Evolutionary conservation across 768 basidiomycete species (phyloP), one percentile per base, ranked within the genome.

Genomic region (Dioszegia aurantiaca): DNA sequence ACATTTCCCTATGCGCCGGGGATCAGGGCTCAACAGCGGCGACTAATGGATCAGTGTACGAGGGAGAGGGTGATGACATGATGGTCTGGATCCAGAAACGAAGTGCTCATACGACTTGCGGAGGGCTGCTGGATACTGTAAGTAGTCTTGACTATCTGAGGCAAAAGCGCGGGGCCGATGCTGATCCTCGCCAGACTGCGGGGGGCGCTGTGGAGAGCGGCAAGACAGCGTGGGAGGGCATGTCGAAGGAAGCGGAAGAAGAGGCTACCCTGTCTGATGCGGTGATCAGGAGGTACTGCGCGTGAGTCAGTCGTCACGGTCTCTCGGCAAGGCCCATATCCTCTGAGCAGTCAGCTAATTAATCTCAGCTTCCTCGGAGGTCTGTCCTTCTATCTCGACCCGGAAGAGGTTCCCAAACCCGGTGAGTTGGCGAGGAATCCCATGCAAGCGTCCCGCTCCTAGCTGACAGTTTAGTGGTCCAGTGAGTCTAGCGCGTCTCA

Each of bases 21-120:
- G 8, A 11, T 17, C 14, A 11, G n/a, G n/a, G n/a, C n/a, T n/a
- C n/a, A n/a, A n/a, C n/a, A n/a, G n/a, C n/a, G n/a, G n/a, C n/a
- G n/a, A n/a, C n/a, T n/a, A n/a, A n/a, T n/a, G n/a, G n/a, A n/a
- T n/a, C 43, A 69, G 65, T 59, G 11, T 69, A 64, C 37, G 68
- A 69, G 39, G 68, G 68, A 1, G 58, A 60, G 19, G 65, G 65
- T 2, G 51, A 56, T 60, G 80, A 27, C 59, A 69, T 86, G 67
- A 80, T 77, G 55, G 79, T 93, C 2, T 97, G 94, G 93, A 84
- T 90, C 0, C 91, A 94, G 1, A 87, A 85, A 6, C 83, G 93
- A 9, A 81, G 89, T 0, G 80, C 78, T 58, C 95, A 95, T 72
- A 88, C 83, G 65, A 93, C 89, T 17, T 27, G 21, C n/a, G 37